Evolutionary conservation across 2,329 filamentous ascomycete species (phyloP), one percentile per base, ranked within the genome.

Genomic region (Neofusicoccum umdonicola): DNA sequence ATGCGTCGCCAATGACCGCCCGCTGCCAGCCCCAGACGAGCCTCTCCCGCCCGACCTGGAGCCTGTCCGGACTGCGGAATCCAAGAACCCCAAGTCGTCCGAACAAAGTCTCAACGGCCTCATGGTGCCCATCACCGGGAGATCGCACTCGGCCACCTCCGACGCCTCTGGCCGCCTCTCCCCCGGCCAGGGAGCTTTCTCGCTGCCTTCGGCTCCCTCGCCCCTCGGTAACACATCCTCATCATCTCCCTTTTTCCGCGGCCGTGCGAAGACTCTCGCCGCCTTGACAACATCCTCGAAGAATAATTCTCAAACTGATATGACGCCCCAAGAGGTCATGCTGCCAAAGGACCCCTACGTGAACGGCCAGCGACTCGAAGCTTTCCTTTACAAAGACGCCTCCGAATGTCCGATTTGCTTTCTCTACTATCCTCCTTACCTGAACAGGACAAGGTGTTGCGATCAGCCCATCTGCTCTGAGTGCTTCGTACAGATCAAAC

Each of bases 401-500:
- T 81, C 83, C 6, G 95, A 99, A 75, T 99, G 95, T 72, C 94
- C 95, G 4, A 97, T 99, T 67, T 99, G 95, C 81, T 97, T 98
- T 75, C 83, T 98, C 62, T 96, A 93, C 71, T 99, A 98, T 70
- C 95, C 95, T 0, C 93, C 93, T 3, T 96, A 96, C 73, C 84
- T 99, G 35, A 99, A 99, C 79, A 90, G 89, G 69, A 99, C 95
- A 0, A 85, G 95, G 69, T 99, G 95, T 75, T 99, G 95, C 77
- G 93, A 97, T 71, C 95, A 99, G 75, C 85, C 91, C 5, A 98
- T 99, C 67, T 99, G 95, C 79, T 98, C 93, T 47, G 95, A 99
- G 79, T 99, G 95, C 77, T 99, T 99, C 72, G 95, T 99, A 3
- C 95, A 99, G 77, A 99, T 99, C 75, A 98, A 97, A 76, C 87